Evolutionary conservation across 2,329 filamentous ascomycete species (phyloP), one percentile per base, ranked within the genome.

Genomic region (Cercospora brassicicola): DNA sequence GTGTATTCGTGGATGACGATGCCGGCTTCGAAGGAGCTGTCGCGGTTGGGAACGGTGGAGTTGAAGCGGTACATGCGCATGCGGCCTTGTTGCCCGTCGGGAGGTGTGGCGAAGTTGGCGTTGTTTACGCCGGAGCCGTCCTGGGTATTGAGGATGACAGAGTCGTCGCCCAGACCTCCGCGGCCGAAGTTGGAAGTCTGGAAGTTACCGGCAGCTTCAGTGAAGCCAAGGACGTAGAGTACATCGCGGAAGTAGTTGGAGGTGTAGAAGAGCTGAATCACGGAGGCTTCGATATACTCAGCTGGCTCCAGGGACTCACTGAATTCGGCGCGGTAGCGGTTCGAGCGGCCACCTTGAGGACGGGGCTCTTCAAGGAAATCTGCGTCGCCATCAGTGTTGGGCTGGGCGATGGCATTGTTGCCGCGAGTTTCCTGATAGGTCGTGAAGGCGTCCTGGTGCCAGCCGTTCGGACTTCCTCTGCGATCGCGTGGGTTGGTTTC

Each of bases 41-140:
- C 87, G 6, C 86, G 81, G 64, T 80, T 74, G 0, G 85, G 85
- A 0, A 76, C 82, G 6, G 83, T 81, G 9, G 72, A 71, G 8
- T 80, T 83, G 84, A 85, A 89, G 59, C 88, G 76, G 74, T 84
- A 88, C 86, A 88, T 88, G 23, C 84, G 76, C 87, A 89, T 88
- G 31, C 85, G 82, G 13, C 83, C 84, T 2, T 78, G 76, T 51
- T 79, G 75, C 8, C 86, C 86, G 69, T 88, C 86, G 0, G 81
- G 79, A 0, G 84, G 85, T 0, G 86, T 86, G 4, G 82, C 81
- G 69, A 88, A 88, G 78, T 86, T 84, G 66, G 87, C 87, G 68
- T 88, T 88, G 79, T 89, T 86, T 1, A 78, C 81, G 15, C 81
- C 83, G 0, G 80, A 80, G 31, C 85, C 86, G 66, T 89, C 87